Percentiles rank a stretch among this genome's conserved stretches.
phyloP scores from a whole-genome alignment of 2,329 filamentous ascomycete species.

The Hymenoscyphus fructigenus region DNA sequence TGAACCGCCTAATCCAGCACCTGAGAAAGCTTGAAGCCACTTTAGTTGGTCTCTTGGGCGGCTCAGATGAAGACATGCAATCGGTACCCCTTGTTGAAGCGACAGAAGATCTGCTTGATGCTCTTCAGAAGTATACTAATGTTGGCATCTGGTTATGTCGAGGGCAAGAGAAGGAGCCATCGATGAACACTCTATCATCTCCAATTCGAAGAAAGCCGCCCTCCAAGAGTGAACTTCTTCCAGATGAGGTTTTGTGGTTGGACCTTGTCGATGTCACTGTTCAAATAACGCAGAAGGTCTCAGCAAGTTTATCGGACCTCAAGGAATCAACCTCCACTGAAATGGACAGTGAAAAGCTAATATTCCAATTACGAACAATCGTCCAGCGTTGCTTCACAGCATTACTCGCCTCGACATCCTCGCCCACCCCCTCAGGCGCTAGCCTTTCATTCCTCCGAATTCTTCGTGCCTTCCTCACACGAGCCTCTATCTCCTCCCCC shows the following conservation, averaged over 20 bases:
- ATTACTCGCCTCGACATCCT: slow-evolving; percentile 73
- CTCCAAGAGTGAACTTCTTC: slow-evolving; percentile 45
- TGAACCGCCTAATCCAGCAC: slow-evolving; percentile 81
- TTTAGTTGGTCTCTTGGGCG: slow-evolving; percentile 70
- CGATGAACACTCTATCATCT: slow-evolving; percentile 38
- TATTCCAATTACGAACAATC: slow-evolving; percentile 68
- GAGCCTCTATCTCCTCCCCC: slow-evolving; percentile 78
- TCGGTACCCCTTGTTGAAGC: slow-evolving; percentile 58
- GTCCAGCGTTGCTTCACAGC: slow-evolving; percentile 92
- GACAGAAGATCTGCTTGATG: slow-evolving; percentile 70
- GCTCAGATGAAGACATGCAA: slow-evolving; percentile 55
- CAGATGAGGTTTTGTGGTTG: slow-evolving; percentile 59
- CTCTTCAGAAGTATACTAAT: slow-evolving; percentile 83
- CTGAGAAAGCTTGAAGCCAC: slow-evolving; percentile 77
- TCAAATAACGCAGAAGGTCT: slow-evolving; percentile 63
- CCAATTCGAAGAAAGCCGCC: slow-evolving; percentile 51
- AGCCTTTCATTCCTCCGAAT: slow-evolving; percentile 85
- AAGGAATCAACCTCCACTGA: slow-evolving; percentile 29
- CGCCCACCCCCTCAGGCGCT: slow-evolving; percentile 35
- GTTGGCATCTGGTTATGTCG: slow-evolving; percentile 97
- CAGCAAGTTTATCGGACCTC: slow-evolving; percentile 49
- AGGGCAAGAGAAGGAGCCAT: slow-evolving; percentile 67
- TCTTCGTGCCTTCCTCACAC: slow-evolving; percentile 81
- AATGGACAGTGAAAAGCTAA: slow-evolving; percentile 60
- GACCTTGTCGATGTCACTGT: slow-evolving; percentile 60